These are phyloP conservation scores for Phaeosphaeria sp. DNA, from an alignment of 2,329 filamentous ascomycete species.

Conservation along the genomic window DNA sequence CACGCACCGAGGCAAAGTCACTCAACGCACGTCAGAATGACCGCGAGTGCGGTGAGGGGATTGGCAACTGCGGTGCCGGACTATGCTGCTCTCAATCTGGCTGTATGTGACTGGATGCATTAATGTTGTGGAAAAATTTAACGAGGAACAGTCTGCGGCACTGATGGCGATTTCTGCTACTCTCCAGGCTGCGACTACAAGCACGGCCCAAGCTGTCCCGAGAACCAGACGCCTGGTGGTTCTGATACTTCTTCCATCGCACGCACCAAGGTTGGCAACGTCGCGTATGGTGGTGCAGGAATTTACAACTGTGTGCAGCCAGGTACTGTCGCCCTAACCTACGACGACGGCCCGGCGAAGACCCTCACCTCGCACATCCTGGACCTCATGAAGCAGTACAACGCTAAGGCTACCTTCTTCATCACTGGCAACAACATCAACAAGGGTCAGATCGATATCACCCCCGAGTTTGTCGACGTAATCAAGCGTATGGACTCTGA, in stretches of 20 bases:
- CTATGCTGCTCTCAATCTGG: conserved; percentile 44
- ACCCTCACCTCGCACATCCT: conserved; percentile 67
- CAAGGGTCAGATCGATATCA: conserved; percentile 63
- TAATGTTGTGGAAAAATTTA: conserved; percentile 6
- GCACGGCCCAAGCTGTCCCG: conserved; percentile 68
- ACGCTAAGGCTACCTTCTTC: conserved; percentile 72
- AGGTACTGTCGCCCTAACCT: conserved; percentile 70
- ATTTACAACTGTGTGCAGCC: conserved; percentile 61
- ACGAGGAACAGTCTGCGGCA: conserved; percentile 56
- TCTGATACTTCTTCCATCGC: conserved; percentile 61
- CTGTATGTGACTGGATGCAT: conserved; percentile 23
- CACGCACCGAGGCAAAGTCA: conserved; percentile 22
- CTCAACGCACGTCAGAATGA: conserved; percentile 38
- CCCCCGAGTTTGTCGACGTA: conserved; percentile 54
- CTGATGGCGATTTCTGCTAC: conserved; percentile 62
- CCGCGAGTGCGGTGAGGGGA: conserved; percentile 40
- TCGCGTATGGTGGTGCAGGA: conserved; percentile 63
- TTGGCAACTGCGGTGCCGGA: conserved; percentile 40
- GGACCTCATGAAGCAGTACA: conserved; percentile 65
- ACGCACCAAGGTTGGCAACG: conserved; percentile 60
- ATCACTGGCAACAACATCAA: conserved; percentile 65
- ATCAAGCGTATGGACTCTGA: conserved; percentile 62
- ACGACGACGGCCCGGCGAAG: conserved; percentile 68
- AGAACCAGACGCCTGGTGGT: conserved; percentile 62
- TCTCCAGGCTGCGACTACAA: conserved; percentile 68